A percentile compares a stretch with the other conserved stretches of the same genome.
Evolutionary conservation across 345 rosid genomes (phyloP).

Genomic region (Citrus hindsii): DNA sequence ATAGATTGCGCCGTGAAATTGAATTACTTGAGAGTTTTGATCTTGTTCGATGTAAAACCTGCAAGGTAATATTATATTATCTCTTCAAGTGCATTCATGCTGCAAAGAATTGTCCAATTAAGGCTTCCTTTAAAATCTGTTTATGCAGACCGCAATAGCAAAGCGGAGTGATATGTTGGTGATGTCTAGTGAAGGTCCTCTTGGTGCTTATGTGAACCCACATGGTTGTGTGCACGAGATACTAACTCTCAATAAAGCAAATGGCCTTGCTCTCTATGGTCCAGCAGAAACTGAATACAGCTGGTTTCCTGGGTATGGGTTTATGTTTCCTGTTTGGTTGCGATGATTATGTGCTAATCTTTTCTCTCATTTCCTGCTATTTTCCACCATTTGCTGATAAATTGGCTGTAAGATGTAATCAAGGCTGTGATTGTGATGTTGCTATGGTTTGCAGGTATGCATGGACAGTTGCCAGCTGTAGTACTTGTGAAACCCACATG

Average conservation of each 20-base stretch:
- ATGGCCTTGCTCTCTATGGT: slow-evolving; percentile 57
- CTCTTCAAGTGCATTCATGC: neutral
- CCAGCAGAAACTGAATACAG: slow-evolving; percentile 56
- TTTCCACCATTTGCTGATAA: neutral
- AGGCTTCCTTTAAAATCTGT: slow-evolving; percentile 8
- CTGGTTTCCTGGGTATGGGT: slow-evolving; percentile 97
- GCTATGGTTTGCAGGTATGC: slow-evolving; percentile 61
- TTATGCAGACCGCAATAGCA: slow-evolving; percentile 63
- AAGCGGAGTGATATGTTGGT: slow-evolving; percentile 93
- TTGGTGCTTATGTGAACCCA: slow-evolving; percentile 90
- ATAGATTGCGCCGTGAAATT: slow-evolving; percentile 83
- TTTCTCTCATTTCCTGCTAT: neutral
- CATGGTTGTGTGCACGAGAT: slow-evolving; percentile 75
- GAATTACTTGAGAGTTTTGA: slow-evolving; percentile 72
- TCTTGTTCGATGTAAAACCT: slow-evolving; percentile 69
- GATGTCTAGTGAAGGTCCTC: slow-evolving; percentile 96
- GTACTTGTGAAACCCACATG: slow-evolving; percentile 52
- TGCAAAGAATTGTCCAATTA: neutral
- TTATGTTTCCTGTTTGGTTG: neutral
- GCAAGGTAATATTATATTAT: slow-evolving; percentile 51
- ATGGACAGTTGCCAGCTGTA: slow-evolving; percentile 65
- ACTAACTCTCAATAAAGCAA: slow-evolving; percentile 70
- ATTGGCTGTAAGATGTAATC: neutral
- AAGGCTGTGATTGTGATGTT: neutral
- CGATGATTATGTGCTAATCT: neutral